Conservation (phyloP, 2,329 filamentous ascomycete genomes). For the Stagonosporopsis cucurbitacearum region DNA sequence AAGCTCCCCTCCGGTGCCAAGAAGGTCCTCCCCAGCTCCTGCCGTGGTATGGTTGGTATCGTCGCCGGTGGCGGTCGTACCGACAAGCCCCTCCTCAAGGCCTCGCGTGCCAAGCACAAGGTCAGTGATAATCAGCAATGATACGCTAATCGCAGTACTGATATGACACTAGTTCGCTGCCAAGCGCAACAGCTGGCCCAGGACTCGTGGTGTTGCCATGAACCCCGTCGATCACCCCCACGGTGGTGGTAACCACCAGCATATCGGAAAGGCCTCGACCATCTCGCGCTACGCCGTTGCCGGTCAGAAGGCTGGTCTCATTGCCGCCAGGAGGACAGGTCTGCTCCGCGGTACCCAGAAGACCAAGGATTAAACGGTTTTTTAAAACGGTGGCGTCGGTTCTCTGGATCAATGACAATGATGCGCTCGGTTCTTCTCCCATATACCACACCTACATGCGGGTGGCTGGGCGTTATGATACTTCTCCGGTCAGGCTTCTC, state of each 20-base stretch:
- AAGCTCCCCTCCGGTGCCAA: slow-evolving; percentile 99
- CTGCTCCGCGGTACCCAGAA: slow-evolving; percentile 99
- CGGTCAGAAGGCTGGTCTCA: slow-evolving; percentile 99
- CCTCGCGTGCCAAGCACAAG: slow-evolving; percentile 99
- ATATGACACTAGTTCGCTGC: slow-evolving; percentile 75
- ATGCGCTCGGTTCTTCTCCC: slow-evolving; percentile 48
- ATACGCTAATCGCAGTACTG: background rate
- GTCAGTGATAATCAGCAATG: slow-evolving; percentile 20
- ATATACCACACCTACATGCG: slow-evolving; percentile 41
- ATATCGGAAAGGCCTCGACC: slow-evolving; percentile 99
- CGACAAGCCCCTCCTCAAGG: slow-evolving; percentile 99
- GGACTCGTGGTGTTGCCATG: slow-evolving; percentile 99
- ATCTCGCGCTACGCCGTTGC: slow-evolving; percentile 97
- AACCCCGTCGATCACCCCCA: slow-evolving; percentile 96
- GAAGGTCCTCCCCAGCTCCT: slow-evolving; percentile 93
- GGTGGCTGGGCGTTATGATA: slow-evolving; percentile 50
- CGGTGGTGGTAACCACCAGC: slow-evolving; percentile 96
- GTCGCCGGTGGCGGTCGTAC: slow-evolving; percentile 99
- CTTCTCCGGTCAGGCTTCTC: slow-evolving; percentile 42
- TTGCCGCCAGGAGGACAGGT: slow-evolving; percentile 99
- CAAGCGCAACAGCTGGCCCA: slow-evolving; percentile 99
- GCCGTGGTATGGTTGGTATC: slow-evolving; percentile 99
- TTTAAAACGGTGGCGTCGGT: slow-evolving; percentile 37
- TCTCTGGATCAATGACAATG: slow-evolving; percentile 35
- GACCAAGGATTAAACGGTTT: slow-evolving; percentile 77